Evolutionary conservation across 768 basidiomycete species (phyloP).

Genomic region (Collybiopsis luxurians): DNA sequence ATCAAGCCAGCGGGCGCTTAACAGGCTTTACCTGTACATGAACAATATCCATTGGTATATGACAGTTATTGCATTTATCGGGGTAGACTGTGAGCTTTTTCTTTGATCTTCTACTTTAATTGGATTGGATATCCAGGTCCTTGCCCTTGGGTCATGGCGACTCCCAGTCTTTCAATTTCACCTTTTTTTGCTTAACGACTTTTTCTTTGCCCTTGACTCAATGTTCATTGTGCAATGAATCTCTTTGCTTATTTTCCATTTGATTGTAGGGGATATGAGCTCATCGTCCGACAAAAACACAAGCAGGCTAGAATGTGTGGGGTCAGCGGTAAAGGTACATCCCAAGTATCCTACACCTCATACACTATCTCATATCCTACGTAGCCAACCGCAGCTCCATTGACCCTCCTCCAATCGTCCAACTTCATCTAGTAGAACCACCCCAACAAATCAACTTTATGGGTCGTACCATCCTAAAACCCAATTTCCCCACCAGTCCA

Average conservation of each 20-base stretch:
- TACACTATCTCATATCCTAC: too few species aligned
- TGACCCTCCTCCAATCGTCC: constrained; percentile 98
- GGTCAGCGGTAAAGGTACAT: constrained; percentile 73
- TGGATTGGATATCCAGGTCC: constrained; percentile 8
- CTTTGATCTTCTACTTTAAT: constrained; percentile 47
- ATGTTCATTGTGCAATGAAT: not conserved
- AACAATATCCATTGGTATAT: too few species aligned
- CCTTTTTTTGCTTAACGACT: not conserved
- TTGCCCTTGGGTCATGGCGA: constrained; percentile 4
- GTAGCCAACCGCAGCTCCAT: constrained; percentile 93
- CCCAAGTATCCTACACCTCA: too few species aligned
- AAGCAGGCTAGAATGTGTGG: constrained; percentile 92
- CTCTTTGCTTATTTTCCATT: not conserved
- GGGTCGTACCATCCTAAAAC: not conserved
- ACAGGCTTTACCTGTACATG: too few species aligned
- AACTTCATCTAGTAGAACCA: constrained; percentile 85
- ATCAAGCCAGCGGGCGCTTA: too few species aligned
- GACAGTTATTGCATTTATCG: too few species aligned
- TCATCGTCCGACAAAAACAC: constrained; percentile 85
- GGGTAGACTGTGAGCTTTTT: constrained; percentile 40
- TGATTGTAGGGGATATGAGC: constrained; percentile 69
- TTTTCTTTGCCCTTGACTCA: not conserved
- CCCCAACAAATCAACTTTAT: not conserved
- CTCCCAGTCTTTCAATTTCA: not conserved
- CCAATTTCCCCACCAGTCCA: not conserved